Base-by-base conservation (phyloP, 305 asterid species). In the Coffea humblotiana region DNA sequence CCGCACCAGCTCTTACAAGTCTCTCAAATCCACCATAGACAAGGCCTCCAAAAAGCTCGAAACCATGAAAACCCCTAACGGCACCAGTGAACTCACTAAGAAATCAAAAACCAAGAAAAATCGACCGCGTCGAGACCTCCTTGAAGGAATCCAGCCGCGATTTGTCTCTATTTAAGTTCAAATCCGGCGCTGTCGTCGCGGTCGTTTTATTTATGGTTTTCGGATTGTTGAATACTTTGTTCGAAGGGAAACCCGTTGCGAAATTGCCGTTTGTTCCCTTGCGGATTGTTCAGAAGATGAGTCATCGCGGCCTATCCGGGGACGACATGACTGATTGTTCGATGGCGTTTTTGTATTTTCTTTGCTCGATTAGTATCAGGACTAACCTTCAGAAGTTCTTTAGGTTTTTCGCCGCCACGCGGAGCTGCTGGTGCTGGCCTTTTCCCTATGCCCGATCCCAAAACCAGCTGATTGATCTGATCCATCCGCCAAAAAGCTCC, bases 311-410 rank as follows among this genome's bases (percentile, higher is more conserved):
- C 9, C 85, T 95, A 86, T 45, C 85, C 8, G 99, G 98, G 72
- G 89, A 87, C 49, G 99, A 95, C 77, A 90, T 92, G 99, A 95
- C 99, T 68, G 99, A 95, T 89, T 95, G 99, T 69, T 95, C 99
- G 23, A 96, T 96, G 99, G 96, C 98, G 47, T 96, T 96, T 83
- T 69, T 96, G 89, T 96, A 96, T 25, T 78, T 96, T 3, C 40
- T 96, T 83, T 96, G 99, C 82, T 96, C 99, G 68, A 88, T 96
- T 74, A 92, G 99, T 81, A 92, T 96, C 51, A 86, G 99, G 89
- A 96, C 98, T 27, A 96, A 96, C 82, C 84, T 96, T 81, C 98
- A 96, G 97, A 96, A 96, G 90, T 90, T 94, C 71, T 75, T 75
- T 96, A 83, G 99, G 99, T n/a, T 95, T 95, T 77, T 86, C 99